Evolutionary conservation across 1,284 basidiomycete genomes (phyloP), one percentile per base, ranked within the genome.

Genomic region (Kalmanozyma brasiliensis): DNA sequence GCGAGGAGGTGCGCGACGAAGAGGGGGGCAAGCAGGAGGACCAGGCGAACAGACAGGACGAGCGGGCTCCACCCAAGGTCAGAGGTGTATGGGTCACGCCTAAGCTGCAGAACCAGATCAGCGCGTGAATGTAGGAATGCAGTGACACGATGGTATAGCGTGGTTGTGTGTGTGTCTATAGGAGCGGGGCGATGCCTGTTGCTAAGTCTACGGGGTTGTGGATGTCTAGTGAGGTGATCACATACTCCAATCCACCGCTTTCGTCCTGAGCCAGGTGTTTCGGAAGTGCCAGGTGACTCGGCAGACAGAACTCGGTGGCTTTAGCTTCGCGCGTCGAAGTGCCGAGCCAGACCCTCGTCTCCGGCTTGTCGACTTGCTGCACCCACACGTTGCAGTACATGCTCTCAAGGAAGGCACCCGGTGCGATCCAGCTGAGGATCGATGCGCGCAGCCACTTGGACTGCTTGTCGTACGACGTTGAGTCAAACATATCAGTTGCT

Each of bases 41-140:
- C 29, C 61, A 59, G 46, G 44, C 60, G 9, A 53, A 63, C 33
- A 22, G 52, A 13, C 66, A 64, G 52, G 63, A 66, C 5, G 57
- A 66, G n/a, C 40, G 52, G 11, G 64, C 38, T 1, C 52, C 69
- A 1, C 55, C 69, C 13, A 67, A 65, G 33, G 55, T 72, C 3
- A 48, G 49, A 20, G 69, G 47, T 19, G 63, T 72, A 0, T 72
- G 69, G 69, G 69, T 72, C 1, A 56, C 49, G 44, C 59, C 69
- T 0, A 49, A 63, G 55, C 20, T 69, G 30, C 56, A 66, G 49
- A 26, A 42, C 14, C 48, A 46, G 57, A 56, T 56, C 36, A 29
- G 33, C 29, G 56, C 57, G 13, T 63, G 19, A 46, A 16, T 35
- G 17, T n/a, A 4, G 16, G 14, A 24, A 48, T 38, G 16, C 24